phyloP scores from a whole-genome alignment of 2,329 filamentous ascomycete species.

The Saccharata proteae region DNA sequence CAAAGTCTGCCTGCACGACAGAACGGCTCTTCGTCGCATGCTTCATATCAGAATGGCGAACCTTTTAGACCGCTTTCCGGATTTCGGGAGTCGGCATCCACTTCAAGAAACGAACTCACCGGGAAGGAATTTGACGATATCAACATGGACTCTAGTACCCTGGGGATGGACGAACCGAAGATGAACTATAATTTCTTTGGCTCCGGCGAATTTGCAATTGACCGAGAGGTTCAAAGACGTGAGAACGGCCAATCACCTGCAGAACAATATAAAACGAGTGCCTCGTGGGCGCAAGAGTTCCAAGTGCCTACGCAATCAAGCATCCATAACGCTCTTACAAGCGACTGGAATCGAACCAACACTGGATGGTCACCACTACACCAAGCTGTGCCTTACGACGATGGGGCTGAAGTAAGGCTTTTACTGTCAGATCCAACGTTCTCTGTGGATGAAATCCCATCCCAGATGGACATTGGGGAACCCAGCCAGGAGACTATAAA shows the following conservation, averaged over 20 bases:
- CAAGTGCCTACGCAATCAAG: background rate
- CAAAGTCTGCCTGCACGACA: constrained; percentile 9
- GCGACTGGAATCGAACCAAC: too few species aligned
- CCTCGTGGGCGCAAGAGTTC: background rate
- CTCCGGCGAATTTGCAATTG: too few species aligned
- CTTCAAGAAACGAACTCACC: too few species aligned
- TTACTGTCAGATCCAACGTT: constrained; percentile 10
- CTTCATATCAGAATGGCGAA: constrained; percentile 1
- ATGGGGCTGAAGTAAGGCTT: constrained; percentile 10
- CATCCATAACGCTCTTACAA: too few species aligned
- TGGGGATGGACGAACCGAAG: too few species aligned
- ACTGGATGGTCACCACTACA: background rate
- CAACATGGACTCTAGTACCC: too few species aligned
- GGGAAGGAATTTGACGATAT: too few species aligned
- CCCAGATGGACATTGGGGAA: constrained; percentile 3
- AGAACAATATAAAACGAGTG: background rate
- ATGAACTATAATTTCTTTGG: too few species aligned
- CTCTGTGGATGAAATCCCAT: background rate
- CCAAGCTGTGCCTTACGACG: constrained; percentile 7
- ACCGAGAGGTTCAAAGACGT: too few species aligned
- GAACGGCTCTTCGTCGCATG: constrained; percentile 5
- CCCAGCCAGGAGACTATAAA: constrained; percentile 4
- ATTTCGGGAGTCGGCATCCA: too few species aligned
- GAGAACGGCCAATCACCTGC: background rate
- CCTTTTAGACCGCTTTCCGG: too few species aligned